A percentile compares a stretch with the other conserved stretches of the same genome.
Evolutionary conservation across 1,284 basidiomycete species (phyloP).

Genomic region (Cryptococcus sp.): DNA sequence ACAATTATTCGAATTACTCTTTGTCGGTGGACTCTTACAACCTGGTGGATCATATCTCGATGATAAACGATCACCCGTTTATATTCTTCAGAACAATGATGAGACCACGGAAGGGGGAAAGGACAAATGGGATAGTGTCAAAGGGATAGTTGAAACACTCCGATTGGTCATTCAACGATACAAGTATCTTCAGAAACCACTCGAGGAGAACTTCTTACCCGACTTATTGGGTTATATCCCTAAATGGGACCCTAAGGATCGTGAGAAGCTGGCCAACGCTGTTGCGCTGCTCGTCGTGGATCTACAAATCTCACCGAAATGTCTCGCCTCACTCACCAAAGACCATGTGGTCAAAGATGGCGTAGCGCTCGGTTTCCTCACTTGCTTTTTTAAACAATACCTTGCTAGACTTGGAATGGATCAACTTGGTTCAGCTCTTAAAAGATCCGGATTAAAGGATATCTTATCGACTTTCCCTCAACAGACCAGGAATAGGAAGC

Average conservation of each 20-base stretch:
- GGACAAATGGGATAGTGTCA: conserved; percentile 54
- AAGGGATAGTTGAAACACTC: conserved; percentile 85
- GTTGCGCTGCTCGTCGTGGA: conserved; percentile 77
- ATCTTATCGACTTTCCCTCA: conserved; percentile 80
- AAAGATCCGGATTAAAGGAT: conserved; percentile 78
- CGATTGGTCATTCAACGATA: conserved; percentile 97
- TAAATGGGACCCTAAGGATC: conserved; percentile 69
- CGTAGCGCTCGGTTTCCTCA: conserved; percentile 70
- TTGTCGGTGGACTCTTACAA: conserved; percentile 90
- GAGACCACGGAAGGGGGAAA: conserved; percentile 8
- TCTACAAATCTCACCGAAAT: conserved; percentile 69
- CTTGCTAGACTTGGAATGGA: conserved; percentile 78
- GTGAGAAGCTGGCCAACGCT: conserved; percentile 76
- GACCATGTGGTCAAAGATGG: conserved; percentile 94
- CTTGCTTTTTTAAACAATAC: conserved; percentile 73
- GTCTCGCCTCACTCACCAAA: conserved; percentile 77
- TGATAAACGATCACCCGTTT: conserved; percentile 57
- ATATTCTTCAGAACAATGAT: conserved; percentile 30
- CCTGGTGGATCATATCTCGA: conserved; percentile 89
- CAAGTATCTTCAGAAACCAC: conserved; percentile 95
- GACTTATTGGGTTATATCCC: conserved; percentile 81
- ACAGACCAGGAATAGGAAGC: conserved; percentile 67
- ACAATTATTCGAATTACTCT: conserved; percentile 87
- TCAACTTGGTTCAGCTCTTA: conserved; percentile 69
- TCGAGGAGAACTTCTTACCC: conserved; percentile 79